A percentile compares a stretch with the other conserved stretches of the same genome.
Conservation (phyloP, 345 rosid genomes). For the Brassica napus region Da-Ae NC_063448.1:24347001-24347500, state of each 20-base stretch:
- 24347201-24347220: background rate
- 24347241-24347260: background rate
- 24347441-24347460: constrained; percentile 67
- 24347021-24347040: too few relatives aligned
- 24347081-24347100: too few relatives aligned
- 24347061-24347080: too few relatives aligned
- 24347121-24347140: too few relatives aligned
- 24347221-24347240: constrained; percentile 30
- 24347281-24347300: constrained; percentile 32
- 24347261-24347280: background rate
- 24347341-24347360: constrained; percentile 82
- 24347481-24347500: background rate
- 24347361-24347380: constrained; percentile 96
- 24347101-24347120: too few relatives aligned
- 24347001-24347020: too few relatives aligned
- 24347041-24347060: too few relatives aligned
- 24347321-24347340: constrained; percentile 81
- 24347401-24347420: constrained; percentile 96
- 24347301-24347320: constrained; percentile 76
- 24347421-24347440: constrained; percentile 98
- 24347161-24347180: too few relatives aligned
- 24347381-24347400: constrained; percentile 93
- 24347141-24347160: too few relatives aligned
- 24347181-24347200: background rate
- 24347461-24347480: background rate